Evolutionary conservation across 805 yeast genomes (phyloP).

Genomic region (Jamesozyma hellenica): DNA sequence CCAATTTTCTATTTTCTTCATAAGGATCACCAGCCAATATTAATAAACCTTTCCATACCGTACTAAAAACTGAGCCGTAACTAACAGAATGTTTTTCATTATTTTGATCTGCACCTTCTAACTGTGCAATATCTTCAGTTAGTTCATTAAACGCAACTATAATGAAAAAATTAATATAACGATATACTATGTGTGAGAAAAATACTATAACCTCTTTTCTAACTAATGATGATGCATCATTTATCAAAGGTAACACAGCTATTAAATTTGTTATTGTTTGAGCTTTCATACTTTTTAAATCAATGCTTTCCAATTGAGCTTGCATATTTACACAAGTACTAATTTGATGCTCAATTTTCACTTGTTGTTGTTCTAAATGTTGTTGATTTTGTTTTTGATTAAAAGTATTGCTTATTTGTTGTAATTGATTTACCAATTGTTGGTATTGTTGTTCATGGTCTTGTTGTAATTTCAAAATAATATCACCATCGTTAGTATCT

Average conservation of each 20-base stretch:
- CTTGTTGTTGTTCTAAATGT: slow-evolving; percentile 21
- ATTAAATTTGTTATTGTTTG: slow-evolving; percentile 66
- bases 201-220: slow-evolving; percentile 75
- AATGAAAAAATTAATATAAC: slow-evolving; percentile 62
- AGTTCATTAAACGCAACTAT: slow-evolving; percentile 81
- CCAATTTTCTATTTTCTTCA: slow-evolving; percentile 61
- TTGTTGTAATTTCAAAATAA: slow-evolving; percentile 23
- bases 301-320: slow-evolving; percentile 22
- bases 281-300: slow-evolving; percentile 41
- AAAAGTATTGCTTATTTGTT: slow-evolving; percentile 18
- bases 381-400: slow-evolving; percentile 21
- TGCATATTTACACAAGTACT: slow-evolving; percentile 22
- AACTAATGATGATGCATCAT: slow-evolving; percentile 85
- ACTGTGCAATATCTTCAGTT: slow-evolving; percentile 63
- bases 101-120: slow-evolving; percentile 32
- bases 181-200: slow-evolving; percentile 61
- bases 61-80: slow-evolving; percentile 75
- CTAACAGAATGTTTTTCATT: slow-evolving; percentile 58
- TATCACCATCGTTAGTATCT: slow-evolving; percentile 33
- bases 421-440: slow-evolving; percentile 26
- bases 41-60: slow-evolving; percentile 78
- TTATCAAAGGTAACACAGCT: slow-evolving; percentile 53
- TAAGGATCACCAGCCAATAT: slow-evolving; percentile 83
- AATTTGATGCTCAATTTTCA: slow-evolving; percentile 27
- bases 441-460: slow-evolving; percentile 27